Evolutionary conservation across 2,329 filamentous ascomycete species (phyloP).

Genomic region (Venturiaceae sp.): DNA sequence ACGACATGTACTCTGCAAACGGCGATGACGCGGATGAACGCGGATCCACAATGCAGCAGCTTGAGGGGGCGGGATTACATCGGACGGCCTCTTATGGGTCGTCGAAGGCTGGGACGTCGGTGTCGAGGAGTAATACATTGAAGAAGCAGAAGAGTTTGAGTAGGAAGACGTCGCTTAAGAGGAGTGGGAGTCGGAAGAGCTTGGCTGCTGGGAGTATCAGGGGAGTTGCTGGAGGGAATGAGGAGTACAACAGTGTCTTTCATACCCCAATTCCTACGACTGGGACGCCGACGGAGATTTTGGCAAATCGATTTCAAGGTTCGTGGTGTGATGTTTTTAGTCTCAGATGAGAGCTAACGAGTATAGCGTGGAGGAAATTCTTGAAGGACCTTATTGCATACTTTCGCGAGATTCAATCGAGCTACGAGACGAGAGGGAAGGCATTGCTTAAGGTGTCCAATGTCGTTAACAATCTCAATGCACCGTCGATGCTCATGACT

Average conservation of each 20-base stretch:
- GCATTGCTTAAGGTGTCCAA: slow-evolving; percentile 73
- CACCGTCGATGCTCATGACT: slow-evolving; percentile 66
- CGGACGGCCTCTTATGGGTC: slow-evolving; percentile 14
- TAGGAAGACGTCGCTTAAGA: slow-evolving; percentile 62
- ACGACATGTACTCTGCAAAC: not conserved
- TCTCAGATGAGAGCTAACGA: not conserved
- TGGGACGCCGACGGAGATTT: slow-evolving; percentile 76
- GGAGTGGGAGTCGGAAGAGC: slow-evolving; percentile 71
- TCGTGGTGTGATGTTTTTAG: slow-evolving; percentile 26
- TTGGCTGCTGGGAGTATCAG: slow-evolving; percentile 78
- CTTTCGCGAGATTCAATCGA: slow-evolving; percentile 82
- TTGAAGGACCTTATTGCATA: slow-evolving; percentile 91
- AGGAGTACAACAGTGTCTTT: slow-evolving; percentile 73
- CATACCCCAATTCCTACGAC: slow-evolving; percentile 81
- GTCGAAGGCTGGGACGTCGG: not conserved
- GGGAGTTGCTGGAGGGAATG: slow-evolving; percentile 56
- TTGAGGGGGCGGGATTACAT: slow-evolving; percentile 13
- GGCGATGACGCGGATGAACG: slow-evolving; percentile 1
- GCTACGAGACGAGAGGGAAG: slow-evolving; percentile 81
- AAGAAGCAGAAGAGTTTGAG: slow-evolving; percentile 81
- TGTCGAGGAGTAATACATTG: slow-evolving; percentile 54
- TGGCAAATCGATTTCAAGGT: slow-evolving; percentile 86
- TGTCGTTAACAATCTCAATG: slow-evolving; percentile 68
- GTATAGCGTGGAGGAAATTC: slow-evolving; percentile 80
- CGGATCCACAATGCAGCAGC: not conserved